Base-by-base conservation (phyloP, 345 rosid species). In the Acer negundo region DNA sequence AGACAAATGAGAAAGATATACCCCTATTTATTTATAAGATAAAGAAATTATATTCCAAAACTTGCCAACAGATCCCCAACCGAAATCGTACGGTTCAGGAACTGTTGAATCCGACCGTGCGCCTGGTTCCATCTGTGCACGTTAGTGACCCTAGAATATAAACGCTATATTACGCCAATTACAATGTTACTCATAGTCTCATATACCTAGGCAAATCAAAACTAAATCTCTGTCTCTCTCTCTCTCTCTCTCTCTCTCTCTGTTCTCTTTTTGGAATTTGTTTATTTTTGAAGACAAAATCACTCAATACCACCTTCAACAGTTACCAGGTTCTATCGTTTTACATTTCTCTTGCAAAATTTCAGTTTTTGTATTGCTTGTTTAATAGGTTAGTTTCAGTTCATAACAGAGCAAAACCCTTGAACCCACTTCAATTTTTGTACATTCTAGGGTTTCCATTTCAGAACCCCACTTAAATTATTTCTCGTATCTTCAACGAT, bases 361-460 rank as follows among this genome's bases (percentile, higher is more conserved):
- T 51, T 44, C 69, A 67, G 38, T 75, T 66, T 40, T 78, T 49
- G 2, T 35, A 49, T 17, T 74, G 67, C 31, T 69, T 80, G 38
- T 35, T 74, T 35, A 51, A 20, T 22, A 72, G 80, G 80, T 28
- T 66, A 62, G 76, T 64, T 76, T 72, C 58, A 19, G 24, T 74
- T 68, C 47, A 23, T 31, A 1, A 17, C 20, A 75, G 56, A 35
- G 2, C 26, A 35, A 20, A 20, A 75, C 69, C 82, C 72, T 40
- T 35, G n/a, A 67, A 6, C 67, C 24, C 22, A 10, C 24, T 19
- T 55, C 11, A 62, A 24, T 78, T 65, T 76, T 78, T 72, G 38
- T 53, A 4, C 19, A 81, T 68, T 84, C 82, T 90, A 79, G 91
- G 89, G 93, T 84, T 87, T 84, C 38, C 70, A 68, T 63, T 47